Evolutionary conservation across 2,329 filamentous ascomycete species (phyloP), one percentile per base, ranked within the genome.

Genomic region (Leptographium radiaticola): DNA sequence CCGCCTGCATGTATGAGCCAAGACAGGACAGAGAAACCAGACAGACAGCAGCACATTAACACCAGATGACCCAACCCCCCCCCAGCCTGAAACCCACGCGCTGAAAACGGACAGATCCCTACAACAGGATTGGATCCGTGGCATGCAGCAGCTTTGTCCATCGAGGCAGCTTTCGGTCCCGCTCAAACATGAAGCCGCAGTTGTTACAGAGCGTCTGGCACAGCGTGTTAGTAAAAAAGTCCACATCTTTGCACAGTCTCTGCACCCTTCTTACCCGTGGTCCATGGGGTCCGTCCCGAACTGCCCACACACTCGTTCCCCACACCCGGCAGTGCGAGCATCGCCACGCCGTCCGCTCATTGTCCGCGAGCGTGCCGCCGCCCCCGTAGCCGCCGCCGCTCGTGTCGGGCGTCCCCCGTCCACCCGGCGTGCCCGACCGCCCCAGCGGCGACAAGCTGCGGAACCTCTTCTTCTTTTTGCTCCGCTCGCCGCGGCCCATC

Each of bases 401-500:
- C 20, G 83, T 79, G 60, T 94, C 90, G 1, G 89, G 90, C 1
- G 90, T 96, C 12, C 86, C 87, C 55, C 90, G 75, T 8, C 79
- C 83, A 54, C 80, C 82, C 2, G 81, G 83, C 7, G 84, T 87
- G 16, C 77, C 77, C 38, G 77, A 73, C 58, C 83, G 77, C n/a
- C 79, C 86, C 20, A 83, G 70, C 0, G 93, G 91, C 64, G 89
- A 94, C 58, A 95, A 68, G 67, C 89, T 95, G 60, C 90, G 80
- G 72, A 96, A 95, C 31, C 90, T 79, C 59, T 87, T 80, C 80
- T 96, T 96, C 76, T 95, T 95, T 77, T 95, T 97, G 62, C 86
- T 93, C 47, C 91, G 75, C 70, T 96, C 91, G 30, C 91, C 91
- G 53, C 91, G 78, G 25, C 91, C 91, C 83, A 96, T 90, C 6